Percentiles rank a stretch among this genome's conserved stretches.
These are phyloP conservation scores for Xenoacremonium recifei DNA, from an alignment of 2,329 filamentous ascomycete species.

Conservation along the genomic window DNA sequence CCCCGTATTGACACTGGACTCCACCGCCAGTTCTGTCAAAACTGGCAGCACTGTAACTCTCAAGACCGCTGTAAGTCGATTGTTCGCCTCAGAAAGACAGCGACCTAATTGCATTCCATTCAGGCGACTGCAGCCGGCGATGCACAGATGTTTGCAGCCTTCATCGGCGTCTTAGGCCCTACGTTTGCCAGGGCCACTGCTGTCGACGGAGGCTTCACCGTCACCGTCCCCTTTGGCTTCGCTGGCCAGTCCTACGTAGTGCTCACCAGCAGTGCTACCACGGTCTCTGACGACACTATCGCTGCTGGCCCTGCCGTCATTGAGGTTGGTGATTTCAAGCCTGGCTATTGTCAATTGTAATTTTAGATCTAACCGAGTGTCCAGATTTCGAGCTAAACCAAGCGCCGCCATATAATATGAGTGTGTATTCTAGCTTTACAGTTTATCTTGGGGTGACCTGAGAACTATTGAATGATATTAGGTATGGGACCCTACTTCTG, in stretches of 20 bases:
- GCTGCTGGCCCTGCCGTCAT: conserved; percentile 37
- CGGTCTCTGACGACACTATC: conserved; percentile 34
- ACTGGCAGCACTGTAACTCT: conserved; percentile 25
- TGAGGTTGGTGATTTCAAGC: too few relatives aligned
- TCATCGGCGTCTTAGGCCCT: conserved; percentile 29
- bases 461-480: too few relatives aligned
- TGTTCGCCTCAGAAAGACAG: too few relatives aligned
- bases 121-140: conserved; percentile 17
- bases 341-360: too few relatives aligned
- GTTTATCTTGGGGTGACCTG: too few relatives aligned
- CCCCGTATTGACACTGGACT: too few relatives aligned
- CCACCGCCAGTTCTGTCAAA: too few relatives aligned
- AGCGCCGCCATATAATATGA: too few relatives aligned
- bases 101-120: not conserved
- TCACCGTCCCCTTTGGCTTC: conserved; percentile 26
- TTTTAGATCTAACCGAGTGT: too few relatives aligned
- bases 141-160: conserved; percentile 31
- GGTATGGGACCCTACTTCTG: too few relatives aligned
- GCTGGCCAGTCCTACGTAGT: conserved; percentile 41
- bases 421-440: too few relatives aligned
- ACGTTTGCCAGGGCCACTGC: conserved; percentile 18
- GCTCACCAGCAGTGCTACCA: conserved; percentile 34
- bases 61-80: conserved; percentile 23
- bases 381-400: too few relatives aligned
- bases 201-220: conserved; percentile 21